phyloP scores from a whole-genome alignment of 1,284 basidiomycete genomes.

The Ceratobasidium theobromae region DNA sequence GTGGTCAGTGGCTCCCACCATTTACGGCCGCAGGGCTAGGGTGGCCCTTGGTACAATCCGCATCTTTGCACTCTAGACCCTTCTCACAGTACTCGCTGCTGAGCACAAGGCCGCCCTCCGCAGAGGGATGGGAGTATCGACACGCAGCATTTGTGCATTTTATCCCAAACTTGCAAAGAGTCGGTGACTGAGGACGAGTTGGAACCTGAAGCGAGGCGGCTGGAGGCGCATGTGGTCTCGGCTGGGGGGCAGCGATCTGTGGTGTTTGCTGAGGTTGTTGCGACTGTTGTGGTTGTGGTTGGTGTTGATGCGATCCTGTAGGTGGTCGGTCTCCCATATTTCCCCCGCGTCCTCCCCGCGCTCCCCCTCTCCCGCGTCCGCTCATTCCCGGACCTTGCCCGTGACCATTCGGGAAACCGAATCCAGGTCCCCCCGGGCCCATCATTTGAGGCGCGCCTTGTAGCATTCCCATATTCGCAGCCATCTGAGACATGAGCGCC shows the following conservation, averaged over 20 bases:
- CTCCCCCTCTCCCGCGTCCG: constrained; percentile 38
- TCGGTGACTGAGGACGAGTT: constrained; percentile 78
- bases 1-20: neutral
- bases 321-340: constrained; percentile 32
- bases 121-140: constrained; percentile 84
- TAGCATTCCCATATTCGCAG: constrained; percentile 69
- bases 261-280: constrained; percentile 30
- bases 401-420: constrained; percentile 55
- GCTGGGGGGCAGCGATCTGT: constrained; percentile 45
- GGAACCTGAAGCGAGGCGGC: constrained; percentile 46
- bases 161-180: constrained; percentile 84
- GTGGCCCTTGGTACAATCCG: constrained; percentile 86
- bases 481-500: constrained; percentile 82
- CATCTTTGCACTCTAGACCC: constrained; percentile 82
- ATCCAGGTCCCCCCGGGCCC: constrained; percentile 38
- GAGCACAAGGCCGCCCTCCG: constrained; percentile 89
- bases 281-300: neutral
- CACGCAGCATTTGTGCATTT: constrained; percentile 89
- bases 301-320: neutral
- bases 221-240: constrained; percentile 39
- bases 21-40: constrained; percentile 80
- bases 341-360: constrained; percentile 33
- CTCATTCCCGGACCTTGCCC: constrained; percentile 39
- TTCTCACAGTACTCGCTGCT: constrained; percentile 87
- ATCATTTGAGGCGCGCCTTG: constrained; percentile 57